phyloP scores from a whole-genome alignment of 805 yeast genomes.

The Zygoascus biomembranicola region DNA sequence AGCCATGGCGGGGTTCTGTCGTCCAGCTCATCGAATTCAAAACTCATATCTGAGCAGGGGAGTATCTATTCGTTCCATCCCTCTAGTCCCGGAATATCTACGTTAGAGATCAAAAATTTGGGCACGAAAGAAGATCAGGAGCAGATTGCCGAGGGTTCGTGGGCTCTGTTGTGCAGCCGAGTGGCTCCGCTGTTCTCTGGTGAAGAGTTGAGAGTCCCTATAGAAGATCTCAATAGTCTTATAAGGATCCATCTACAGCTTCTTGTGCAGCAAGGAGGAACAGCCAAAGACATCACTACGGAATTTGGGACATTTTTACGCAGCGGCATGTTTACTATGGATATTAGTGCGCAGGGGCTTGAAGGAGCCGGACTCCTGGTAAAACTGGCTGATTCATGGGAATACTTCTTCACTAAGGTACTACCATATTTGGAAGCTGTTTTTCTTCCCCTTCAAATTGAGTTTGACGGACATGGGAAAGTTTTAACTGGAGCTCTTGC shows the following conservation, averaged over 20 bases:
- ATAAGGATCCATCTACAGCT: slow-evolving; percentile 35
- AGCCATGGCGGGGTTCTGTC: slow-evolving; percentile 31
- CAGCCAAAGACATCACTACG: slow-evolving; percentile 32
- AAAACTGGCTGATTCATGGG: slow-evolving; percentile 42
- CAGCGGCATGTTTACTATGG: slow-evolving; percentile 31
- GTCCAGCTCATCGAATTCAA: slow-evolving; percentile 36
- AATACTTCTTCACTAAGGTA: slow-evolving; percentile 44
- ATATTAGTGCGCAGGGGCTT: slow-evolving; percentile 7
- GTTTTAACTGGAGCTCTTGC: slow-evolving; percentile 31
- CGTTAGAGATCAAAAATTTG: slow-evolving; percentile 23
- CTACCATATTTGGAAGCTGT: slow-evolving; percentile 54
- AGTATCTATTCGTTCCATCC: slow-evolving; percentile 35
- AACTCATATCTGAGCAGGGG: slow-evolving; percentile 33
- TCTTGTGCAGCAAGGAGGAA: slow-evolving; percentile 31
- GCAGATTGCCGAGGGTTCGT: slow-evolving; percentile 38
- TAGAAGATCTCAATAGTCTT: slow-evolving; percentile 49
- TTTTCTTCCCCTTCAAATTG: slow-evolving; percentile 50
- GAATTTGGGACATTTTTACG: slow-evolving; percentile 41
- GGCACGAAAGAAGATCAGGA: slow-evolving; percentile 28
- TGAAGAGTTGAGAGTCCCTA: slow-evolving; percentile 41
- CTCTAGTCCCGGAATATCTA: slow-evolving; percentile 26
- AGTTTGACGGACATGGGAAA: slow-evolving; percentile 38
- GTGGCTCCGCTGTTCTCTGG: slow-evolving; percentile 42
- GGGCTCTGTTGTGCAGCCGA: slow-evolving; percentile 38
- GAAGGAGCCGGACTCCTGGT: slow-evolving; percentile 20